Percentiles rank a stretch among this genome's conserved stretches.
Evolutionary conservation across 2,329 filamentous ascomycete species (phyloP).

Genomic region (Xylaria sp.): DNA sequence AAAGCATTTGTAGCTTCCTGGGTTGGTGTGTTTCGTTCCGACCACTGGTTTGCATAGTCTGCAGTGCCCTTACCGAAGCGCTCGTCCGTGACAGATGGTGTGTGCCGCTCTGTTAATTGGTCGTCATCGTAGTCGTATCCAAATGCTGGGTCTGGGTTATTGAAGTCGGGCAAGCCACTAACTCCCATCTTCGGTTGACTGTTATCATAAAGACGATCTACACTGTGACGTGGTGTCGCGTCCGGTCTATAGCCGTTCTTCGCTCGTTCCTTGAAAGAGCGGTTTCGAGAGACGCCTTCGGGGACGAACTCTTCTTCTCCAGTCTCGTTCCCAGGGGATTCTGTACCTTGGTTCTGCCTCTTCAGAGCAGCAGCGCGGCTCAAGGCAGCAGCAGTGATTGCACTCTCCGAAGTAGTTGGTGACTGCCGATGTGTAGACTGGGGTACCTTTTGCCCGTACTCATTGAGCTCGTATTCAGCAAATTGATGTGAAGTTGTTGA

Average conservation of each 20-base stretch:
- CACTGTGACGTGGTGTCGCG: constrained; percentile 67
- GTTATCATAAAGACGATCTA: constrained; percentile 65
- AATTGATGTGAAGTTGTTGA: constrained; percentile 56
- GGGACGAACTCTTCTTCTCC: constrained; percentile 55
- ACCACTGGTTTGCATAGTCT: constrained; percentile 46
- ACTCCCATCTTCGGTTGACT: constrained; percentile 69
- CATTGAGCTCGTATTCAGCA: constrained; percentile 66
- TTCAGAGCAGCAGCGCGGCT: constrained; percentile 60
- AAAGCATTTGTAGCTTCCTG: constrained; percentile 46
- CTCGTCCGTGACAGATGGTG: constrained; percentile 83
- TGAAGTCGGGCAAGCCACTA: constrained; percentile 73
- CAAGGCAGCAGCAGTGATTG: constrained; percentile 67
- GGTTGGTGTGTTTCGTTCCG: constrained; percentile 48
- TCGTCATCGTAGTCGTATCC: constrained; percentile 69
- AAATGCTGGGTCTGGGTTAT: constrained; percentile 80
- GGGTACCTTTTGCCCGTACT: constrained; percentile 66
- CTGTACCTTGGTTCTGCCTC: constrained; percentile 57
- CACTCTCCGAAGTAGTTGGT: constrained; percentile 66
- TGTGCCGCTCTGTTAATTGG: constrained; percentile 69
- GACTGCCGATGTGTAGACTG: constrained; percentile 58
- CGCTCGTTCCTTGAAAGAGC: constrained; percentile 73
- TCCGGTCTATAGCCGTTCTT: constrained; percentile 65
- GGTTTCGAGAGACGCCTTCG: constrained; percentile 67
- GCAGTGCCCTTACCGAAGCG: constrained; percentile 66
- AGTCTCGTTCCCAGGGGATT: constrained; percentile 49